Base-by-base conservation (phyloP, 306 rosid genomes). In the Cicer chorassanicum region DNA sequence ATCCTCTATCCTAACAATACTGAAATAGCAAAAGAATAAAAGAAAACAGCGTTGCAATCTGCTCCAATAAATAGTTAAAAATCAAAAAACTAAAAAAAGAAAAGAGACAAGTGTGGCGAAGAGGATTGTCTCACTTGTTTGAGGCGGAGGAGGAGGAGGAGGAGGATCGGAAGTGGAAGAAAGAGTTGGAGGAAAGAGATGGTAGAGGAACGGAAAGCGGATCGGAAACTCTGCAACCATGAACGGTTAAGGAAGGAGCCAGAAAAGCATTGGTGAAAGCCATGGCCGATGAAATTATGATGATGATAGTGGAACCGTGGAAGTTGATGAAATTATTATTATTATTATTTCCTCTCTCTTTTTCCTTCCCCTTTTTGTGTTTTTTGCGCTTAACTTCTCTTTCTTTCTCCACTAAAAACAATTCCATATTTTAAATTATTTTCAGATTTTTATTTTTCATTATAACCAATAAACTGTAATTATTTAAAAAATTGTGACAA, bases 261-360 rank as follows among this genome's bases (percentile, higher is more conserved):
- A 88, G 55, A 61, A 81, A 79, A 66, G 84, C 72, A 50, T 76
- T 88, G 18, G 89, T 63, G 70, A 86, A 54, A 50, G 96, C 89
- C 98, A 91, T 91, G 34, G 49, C 68, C 49, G 68, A 39, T 29
- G 36, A 29, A 29, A 29, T 29, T 29, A 29, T 29, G 36, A 29
- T 29, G 36, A 38, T 15, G 34, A 65, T 2, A 18, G 34, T 64
- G 34, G 8, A 50, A 14, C 36, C 3, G 49, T 46, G 14, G 69
- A 64, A 65, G 70, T 65, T 65, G 70, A 5, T 18, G 53, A 45
- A 45, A 29, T 3, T 29, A 29, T 29, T 29, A 29, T 29, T 29
- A 29, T 29, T 4, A 29, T 29, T 29, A 29, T 29, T 29, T 29
- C 36, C 9, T 42, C 45, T 6, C 45, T 42, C 9, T 6, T 42